These are phyloP conservation scores for Sambucus nigra DNA, from an alignment of 129 eudicot species.

Conservation along the genomic window DNA sequence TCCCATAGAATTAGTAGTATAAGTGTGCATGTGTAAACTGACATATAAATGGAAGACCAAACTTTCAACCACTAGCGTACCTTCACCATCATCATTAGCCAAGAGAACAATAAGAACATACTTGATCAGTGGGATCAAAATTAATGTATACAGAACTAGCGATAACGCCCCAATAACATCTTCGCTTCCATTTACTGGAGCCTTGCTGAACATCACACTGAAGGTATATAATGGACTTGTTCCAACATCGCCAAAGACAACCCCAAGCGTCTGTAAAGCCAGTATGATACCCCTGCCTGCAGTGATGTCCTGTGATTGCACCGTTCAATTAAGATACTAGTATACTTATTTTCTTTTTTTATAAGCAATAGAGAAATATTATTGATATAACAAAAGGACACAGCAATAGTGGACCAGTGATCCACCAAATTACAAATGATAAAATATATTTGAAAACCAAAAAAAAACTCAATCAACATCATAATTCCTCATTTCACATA, in stretches of 20 bases:
- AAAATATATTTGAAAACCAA: too few species aligned
- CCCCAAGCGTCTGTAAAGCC: conserved; percentile 84
- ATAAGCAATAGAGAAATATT: too few species aligned
- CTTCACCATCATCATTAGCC: conserved; percentile 99
- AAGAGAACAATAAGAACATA: conserved; percentile 76
- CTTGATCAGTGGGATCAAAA: conserved; percentile 74
- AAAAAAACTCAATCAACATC: too few species aligned
- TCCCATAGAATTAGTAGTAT: too few species aligned
- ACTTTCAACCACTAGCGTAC: conserved; percentile 23
- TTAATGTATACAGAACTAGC: conserved; percentile 77
- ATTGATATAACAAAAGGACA: too few species aligned
- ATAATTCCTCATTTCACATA: neutral
- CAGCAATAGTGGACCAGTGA: too few species aligned
- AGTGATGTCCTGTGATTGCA: conserved; percentile 10
- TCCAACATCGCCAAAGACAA: conserved; percentile 97
- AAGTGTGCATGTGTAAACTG: neutral
- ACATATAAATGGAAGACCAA: neutral
- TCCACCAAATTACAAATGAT: too few species aligned
- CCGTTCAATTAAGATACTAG: conserved; percentile 3
- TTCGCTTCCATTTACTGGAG: conserved; percentile 80
- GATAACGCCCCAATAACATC: conserved; percentile 94
- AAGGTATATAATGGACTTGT: conserved; percentile 93
- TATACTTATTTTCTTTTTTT: neutral
- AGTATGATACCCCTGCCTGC: conserved; percentile 13
- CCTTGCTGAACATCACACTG: conserved; percentile 94